Evolutionary conservation across 495 filamentous ascomycete genomes (phyloP), one percentile per base, ranked within the genome.

Genomic region (Aeminium ludgeri): DNA sequence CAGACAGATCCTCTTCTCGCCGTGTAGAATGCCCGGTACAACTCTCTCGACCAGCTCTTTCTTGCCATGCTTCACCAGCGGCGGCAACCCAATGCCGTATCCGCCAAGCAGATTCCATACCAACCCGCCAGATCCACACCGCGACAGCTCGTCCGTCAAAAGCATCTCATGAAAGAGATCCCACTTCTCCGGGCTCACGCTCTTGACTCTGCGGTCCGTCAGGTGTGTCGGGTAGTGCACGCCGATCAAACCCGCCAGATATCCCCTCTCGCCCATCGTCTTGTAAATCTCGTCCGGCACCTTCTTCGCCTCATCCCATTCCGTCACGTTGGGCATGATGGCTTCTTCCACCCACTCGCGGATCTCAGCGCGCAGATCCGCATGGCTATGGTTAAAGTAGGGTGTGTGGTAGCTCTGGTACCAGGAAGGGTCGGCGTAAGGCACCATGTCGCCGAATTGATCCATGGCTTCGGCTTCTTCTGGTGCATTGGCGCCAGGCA

Each of bases 101-200:
- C 86, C 89, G 49, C 89, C 89, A 38, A 97, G 75, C 52, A 96
- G 62, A 60, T 93, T 94, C 89, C 89, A 97, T n/a, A 97, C 86
- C 36, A 97, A 78, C 41, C 89, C 89, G 55, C 89, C 89, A 40
- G 81, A 87, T 19, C 77, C 89, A 36, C 73, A 66, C 34, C 89
- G 82, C 30, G 80, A 89, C 10, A 97, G 62, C 67, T 97, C 89
- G 54, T 97, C 89, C 2, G 86, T 95, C 34, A 97, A 52, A 20
- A 95, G 63, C 69, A 95, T 73, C 65, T 97, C 89, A 63, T 97
- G 89, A 73, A 95, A 97, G 16, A 91, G 69, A 62, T 97, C 89
- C 89, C 89, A 97, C 57, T 87, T 75, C 59, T 96, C 86, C 10
- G 77, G 67, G 1, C 80, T 59, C 13, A 97, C 89, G 30, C 74